A percentile compares a stretch with the other conserved stretches of the same genome.
Evolutionary conservation across 2,329 filamentous ascomycete genomes (phyloP).

Genomic region (Phaeosphaeria sp.): DNA sequence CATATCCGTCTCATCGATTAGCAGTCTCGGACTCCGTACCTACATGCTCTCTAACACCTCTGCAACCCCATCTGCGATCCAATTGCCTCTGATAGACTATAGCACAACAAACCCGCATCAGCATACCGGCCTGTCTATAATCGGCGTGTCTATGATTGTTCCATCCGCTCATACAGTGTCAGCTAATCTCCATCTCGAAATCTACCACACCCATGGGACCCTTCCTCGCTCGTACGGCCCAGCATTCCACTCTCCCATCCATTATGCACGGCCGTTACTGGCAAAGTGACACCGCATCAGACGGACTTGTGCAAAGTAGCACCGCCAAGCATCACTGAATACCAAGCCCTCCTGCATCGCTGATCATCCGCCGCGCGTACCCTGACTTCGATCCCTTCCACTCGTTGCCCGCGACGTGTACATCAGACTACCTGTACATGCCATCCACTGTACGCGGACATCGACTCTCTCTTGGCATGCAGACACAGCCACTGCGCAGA

Average conservation of each 20-base stretch:
- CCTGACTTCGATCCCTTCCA: not conserved
- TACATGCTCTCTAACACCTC: not conserved
- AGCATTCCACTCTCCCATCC: conserved; percentile 14
- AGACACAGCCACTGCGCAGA: not conserved
- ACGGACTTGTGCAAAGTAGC: not conserved
- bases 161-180: not conserved
- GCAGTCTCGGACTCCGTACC: conserved; percentile 1
- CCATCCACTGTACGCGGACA: not conserved
- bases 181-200: not conserved
- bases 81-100: too few relatives aligned
- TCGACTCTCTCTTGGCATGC: not conserved
- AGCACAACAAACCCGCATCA: too few relatives aligned
- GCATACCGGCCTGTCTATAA: too few relatives aligned
- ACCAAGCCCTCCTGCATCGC: not conserved
- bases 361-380: not conserved
- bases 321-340: not conserved
- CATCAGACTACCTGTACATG: not conserved
- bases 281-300: not conserved
- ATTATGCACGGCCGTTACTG: conserved; percentile 10
- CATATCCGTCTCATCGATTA: not conserved
- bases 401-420: not conserved
- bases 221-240: conserved; percentile 6
- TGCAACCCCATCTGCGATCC: not conserved
- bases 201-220: not conserved
- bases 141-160: too few relatives aligned